Evolutionary conservation across 2,329 filamentous ascomycete species (phyloP), one percentile per base, ranked within the genome.

Genomic region (Aureobasidium namibiae): DNA sequence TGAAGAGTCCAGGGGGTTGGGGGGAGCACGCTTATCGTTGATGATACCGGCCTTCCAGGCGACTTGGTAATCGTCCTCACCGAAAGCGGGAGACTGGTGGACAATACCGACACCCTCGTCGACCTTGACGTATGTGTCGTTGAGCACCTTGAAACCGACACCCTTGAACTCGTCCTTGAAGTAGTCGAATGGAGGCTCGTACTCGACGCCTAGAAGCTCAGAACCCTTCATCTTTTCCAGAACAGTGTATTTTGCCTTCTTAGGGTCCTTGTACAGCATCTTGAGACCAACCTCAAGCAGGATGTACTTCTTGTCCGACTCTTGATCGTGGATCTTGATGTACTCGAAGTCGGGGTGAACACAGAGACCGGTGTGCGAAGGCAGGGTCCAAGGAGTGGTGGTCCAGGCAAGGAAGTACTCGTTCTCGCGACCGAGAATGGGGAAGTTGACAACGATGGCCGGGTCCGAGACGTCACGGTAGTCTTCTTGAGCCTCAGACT

Each of bases 91-190:
- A 4, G 92, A 83, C 73, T 96, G 91, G 73, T 97, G 92, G 45
- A 97, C 92, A 63, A 97, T 88, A 69, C 92, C 92, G 34, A 90
- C 90, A 84, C 92, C 92, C 68, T 90, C 91, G 61, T 94, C 91
- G 31, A 88, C 85, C 26, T 89, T 94, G 60, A 96, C 92, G 68
- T 96, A 96, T 7, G 80, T 84, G 38, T 88, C 92, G 65, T 89
- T 91, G 63, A 95, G 71, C 4, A 96, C 88, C 66, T 81, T 83
- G 80, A 95, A 96, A 4, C 84, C 90, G 61, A 84, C 73, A 60
- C 95, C 89, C 74, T 92, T 89, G 79, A 94, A 96, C 46, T 92
- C 83, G 11, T 94, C 88, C 66, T 88, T 88, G 73, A 94, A 92
- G 75, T 96, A 96, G 69, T 88, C 82, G 73, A 96, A 97, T 0